Base-by-base conservation (phyloP, 2,329 filamentous ascomycete genomes). In the Curvularia verruculosa region DNA sequence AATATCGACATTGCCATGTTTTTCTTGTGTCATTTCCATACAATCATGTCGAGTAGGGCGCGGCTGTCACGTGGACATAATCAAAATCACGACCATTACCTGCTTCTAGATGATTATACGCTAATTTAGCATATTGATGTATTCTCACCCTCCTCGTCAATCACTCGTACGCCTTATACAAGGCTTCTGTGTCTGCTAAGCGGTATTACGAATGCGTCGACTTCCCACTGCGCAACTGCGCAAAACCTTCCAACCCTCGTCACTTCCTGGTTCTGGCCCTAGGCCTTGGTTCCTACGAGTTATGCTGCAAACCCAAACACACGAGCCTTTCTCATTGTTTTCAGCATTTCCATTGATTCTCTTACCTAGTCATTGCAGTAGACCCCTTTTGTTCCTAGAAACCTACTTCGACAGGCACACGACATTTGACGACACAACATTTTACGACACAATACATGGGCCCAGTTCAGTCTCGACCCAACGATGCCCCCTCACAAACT, bases 191-290 rank as follows among this genome's bases (percentile, higher is more conserved):
- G 18, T 9, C 18, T 39, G 34, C 19, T 2, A 45, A 13, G 12
- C 9, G 13, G 18, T 12, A 15, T 36, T 15, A 29, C 5, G 19
- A 5, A 39, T 15, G 10, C 21, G n/a, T 40, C 18, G 6, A 41
- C 48, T 39, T 56, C 56, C 51, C 49, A 49, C 41, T 37, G 61
- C 61, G 59, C 61, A 61, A 56, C 39, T 61, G 61, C 61, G 61
- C 61, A 63, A 57, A 63, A 53, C n/a, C 46, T 47, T n/a, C 21
- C 36, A 7, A 6, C 37, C 40, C 18, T 46, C 26, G 50, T 51
- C 41, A 43, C 47, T 60, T 54, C 59, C 60, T 23, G 50, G n/a
- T 12, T 21, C 19, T 52, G 44, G 10, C 21, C 10, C n/a, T 19
- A 23, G 36, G 12, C 51, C 21, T 39, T 34, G 5, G 8, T n/a